Evolutionary conservation across 139 green algal species (phyloP).

Genomic region (Chlamydomonas sp.): DNA sequence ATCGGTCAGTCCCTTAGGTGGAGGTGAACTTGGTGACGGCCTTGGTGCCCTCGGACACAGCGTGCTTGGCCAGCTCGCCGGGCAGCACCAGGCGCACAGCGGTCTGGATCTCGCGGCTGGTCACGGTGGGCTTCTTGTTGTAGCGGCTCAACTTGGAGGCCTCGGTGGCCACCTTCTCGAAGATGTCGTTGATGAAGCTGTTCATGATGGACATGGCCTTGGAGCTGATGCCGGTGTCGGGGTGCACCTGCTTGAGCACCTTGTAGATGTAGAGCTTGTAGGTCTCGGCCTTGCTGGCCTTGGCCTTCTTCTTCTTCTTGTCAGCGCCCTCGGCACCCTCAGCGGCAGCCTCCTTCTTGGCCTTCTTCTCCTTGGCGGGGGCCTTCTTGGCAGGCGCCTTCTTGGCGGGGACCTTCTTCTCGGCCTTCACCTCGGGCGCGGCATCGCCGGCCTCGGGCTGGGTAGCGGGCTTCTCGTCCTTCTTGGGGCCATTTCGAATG

Average conservation of each 20-base stretch:
- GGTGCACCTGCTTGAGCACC: slow-evolving; percentile 92
- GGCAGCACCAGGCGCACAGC: slow-evolving; percentile 82
- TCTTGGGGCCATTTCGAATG: too few relatives aligned
- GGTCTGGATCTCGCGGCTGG: slow-evolving; percentile 74
- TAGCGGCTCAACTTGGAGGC: slow-evolving; percentile 63
- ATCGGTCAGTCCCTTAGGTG: too few relatives aligned
- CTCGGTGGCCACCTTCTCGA: slow-evolving; percentile 47
- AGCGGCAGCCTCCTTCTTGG: too few relatives aligned
- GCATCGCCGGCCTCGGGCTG: too few relatives aligned
- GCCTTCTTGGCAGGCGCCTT: too few relatives aligned
- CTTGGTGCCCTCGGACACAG: background rate
- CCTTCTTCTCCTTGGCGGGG: too few relatives aligned
- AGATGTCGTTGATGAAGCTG: slow-evolving; percentile 11
- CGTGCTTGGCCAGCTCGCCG: slow-evolving; percentile 85
- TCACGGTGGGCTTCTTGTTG: slow-evolving; percentile 50
- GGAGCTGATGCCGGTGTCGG: slow-evolving; percentile 94
- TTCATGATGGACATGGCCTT: slow-evolving; percentile 97
- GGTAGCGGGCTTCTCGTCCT: too few relatives aligned
- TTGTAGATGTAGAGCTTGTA: slow-evolving; percentile 99
- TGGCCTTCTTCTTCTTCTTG: too few relatives aligned
- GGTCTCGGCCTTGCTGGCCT: slow-evolving; percentile 80
- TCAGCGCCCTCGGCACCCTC: too few relatives aligned
- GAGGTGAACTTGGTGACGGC: too few relatives aligned
- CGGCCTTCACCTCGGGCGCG: slow-evolving; percentile 17
- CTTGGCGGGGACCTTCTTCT: too few relatives aligned